These are phyloP conservation scores for Noccaea caerulescens DNA, from an alignment of 345 rosid species.

Conservation along the genomic window DNA sequence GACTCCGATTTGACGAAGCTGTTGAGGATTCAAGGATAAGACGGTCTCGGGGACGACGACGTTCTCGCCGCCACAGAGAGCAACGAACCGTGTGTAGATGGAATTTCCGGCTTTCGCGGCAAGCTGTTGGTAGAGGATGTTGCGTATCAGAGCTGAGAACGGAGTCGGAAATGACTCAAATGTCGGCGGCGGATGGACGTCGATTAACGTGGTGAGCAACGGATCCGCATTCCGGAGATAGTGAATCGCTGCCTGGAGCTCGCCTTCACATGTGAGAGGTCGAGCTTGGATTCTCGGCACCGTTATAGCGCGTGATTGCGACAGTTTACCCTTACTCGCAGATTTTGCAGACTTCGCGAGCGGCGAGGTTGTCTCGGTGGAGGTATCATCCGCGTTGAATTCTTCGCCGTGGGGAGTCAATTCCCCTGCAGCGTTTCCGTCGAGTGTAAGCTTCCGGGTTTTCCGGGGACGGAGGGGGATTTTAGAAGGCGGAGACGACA, in stretches of 20 bases:
- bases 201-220: constrained; percentile 62
- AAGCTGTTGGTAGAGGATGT: constrained; percentile 86
- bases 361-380: constrained; percentile 35
- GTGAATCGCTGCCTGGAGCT: constrained; percentile 73
- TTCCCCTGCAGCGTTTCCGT: constrained; percentile 32
- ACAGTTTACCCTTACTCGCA: constrained; percentile 28
- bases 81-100: constrained; percentile 78
- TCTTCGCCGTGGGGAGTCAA: constrained; percentile 11
- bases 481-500: constrained; percentile 66
- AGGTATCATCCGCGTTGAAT: constrained; percentile 22
- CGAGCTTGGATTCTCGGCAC: constrained; percentile 60
- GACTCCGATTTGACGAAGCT: constrained; percentile 84
- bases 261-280: constrained; percentile 78
- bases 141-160: constrained; percentile 78
- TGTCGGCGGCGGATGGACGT: constrained; percentile 64
- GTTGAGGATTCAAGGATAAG: constrained; percentile 64
- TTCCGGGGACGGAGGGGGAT: constrained; percentile 89
- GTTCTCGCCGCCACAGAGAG: constrained; percentile 77
- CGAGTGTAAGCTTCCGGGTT: constrained; percentile 73
- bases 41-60: constrained; percentile 74
- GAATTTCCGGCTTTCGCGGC: constrained; percentile 82
- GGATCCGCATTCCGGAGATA: constrained; percentile 82
- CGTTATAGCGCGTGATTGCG: constrained; percentile 49
- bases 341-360: constrained; percentile 39
- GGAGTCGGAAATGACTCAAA: constrained; percentile 77